phyloP scores from a whole-genome alignment of 257 asterid species.

The Salvia miltiorrhiza region DNA sequence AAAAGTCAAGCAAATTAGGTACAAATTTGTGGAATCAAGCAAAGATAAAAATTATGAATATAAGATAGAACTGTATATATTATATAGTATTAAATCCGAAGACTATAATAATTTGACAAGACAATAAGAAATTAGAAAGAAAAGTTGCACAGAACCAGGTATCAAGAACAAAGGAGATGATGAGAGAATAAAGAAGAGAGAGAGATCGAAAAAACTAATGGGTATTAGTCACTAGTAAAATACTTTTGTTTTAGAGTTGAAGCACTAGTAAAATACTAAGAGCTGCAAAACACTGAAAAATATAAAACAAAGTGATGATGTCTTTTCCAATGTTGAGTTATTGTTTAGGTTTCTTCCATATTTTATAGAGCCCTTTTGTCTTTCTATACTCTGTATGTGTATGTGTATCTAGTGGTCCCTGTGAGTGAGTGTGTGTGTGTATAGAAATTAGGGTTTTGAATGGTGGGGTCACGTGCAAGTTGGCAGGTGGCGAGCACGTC shows the following conservation, averaged over 20 bases:
- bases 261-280: background rate
- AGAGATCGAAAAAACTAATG: slow-evolving; percentile 15
- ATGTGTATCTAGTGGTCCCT: slow-evolving; percentile 1
- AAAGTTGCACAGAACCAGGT: slow-evolving; percentile 16
- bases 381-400: slow-evolving; percentile 13
- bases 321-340: slow-evolving; percentile 16
- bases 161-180: slow-evolving; percentile 24
- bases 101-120: background rate
- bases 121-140: background rate
- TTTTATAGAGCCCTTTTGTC: slow-evolving; percentile 23
- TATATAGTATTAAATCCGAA: background rate
- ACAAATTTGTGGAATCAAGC: slow-evolving; percentile 28
- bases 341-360: slow-evolving; percentile 22
- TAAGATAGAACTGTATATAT: background rate
- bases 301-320: slow-evolving; percentile 9
- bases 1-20: slow-evolving; percentile 23
- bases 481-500: slow-evolving; percentile 46
- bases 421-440: background rate
- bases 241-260: no score
- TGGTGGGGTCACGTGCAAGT: slow-evolving; percentile 52
- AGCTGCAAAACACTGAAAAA: slow-evolving; percentile 8
- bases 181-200: slow-evolving; percentile 20
- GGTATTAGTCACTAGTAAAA: slow-evolving; percentile 9
- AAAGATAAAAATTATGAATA: slow-evolving; percentile 16
- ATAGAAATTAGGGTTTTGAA: slow-evolving; percentile 46